Percentiles rank a stretch among this genome's conserved stretches.
Evolutionary conservation across 805 yeast species (phyloP).

Genomic region (Spathaspora sp.): DNA sequence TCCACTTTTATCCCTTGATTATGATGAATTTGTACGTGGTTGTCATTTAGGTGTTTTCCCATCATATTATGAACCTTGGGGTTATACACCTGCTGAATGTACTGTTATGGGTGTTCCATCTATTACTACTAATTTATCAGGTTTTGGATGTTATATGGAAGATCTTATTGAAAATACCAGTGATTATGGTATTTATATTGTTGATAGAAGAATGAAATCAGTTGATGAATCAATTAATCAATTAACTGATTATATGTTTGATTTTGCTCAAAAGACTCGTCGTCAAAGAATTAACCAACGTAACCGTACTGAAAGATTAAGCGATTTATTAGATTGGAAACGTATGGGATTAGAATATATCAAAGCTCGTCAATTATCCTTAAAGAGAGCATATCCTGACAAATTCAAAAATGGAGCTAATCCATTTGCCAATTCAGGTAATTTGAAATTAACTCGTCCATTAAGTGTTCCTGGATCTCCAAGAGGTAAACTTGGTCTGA

Average conservation of each 20-base stretch:
- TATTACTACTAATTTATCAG: constrained; percentile 91
- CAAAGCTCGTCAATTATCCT: constrained; percentile 88
- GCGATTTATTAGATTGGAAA: constrained; percentile 94
- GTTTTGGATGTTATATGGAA: constrained; percentile 98
- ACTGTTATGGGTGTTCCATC: constrained; percentile 99
- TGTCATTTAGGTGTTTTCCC: constrained; percentile 98
- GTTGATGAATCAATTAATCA: constrained; percentile 94
- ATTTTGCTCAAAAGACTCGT: constrained; percentile 82
- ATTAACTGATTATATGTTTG: constrained; percentile 83
- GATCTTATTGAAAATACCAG: constrained; percentile 90
- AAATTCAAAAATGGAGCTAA: constrained; percentile 55
- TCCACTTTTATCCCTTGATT: constrained; percentile 89
- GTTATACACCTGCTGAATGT: constrained; percentile 98
- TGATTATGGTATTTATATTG: constrained; percentile 96
- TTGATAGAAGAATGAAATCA: constrained; percentile 87
- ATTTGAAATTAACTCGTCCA: constrained; percentile 81
- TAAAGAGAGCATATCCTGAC: constrained; percentile 92
- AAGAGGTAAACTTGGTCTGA: constrained; percentile 63
- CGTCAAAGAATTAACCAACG: constrained; percentile 97
- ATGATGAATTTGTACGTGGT: constrained; percentile 97
- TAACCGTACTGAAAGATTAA: constrained; percentile 90
- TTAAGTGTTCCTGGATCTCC: constrained; percentile 98
- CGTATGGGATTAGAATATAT: constrained; percentile 96
- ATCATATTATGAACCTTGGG: constrained; percentile 99
- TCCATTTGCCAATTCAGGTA: constrained; percentile 43